phyloP scores from a whole-genome alignment of 2,329 filamentous ascomycete species.

The Pleurostoma richardsiae region DNA sequence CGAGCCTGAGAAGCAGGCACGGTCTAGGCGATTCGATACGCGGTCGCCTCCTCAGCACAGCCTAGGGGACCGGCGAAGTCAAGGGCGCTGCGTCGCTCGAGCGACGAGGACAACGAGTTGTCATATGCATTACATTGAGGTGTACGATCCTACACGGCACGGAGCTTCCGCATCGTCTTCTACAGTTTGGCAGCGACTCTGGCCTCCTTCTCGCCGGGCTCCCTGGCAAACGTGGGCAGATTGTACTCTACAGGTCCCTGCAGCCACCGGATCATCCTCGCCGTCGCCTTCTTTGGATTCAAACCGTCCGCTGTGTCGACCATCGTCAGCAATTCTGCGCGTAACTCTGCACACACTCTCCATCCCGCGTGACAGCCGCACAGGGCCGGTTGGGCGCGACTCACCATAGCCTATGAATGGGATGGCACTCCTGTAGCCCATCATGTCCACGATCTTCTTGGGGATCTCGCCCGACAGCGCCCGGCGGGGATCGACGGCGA shows the following conservation, averaged over 20 bases:
- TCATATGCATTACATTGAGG: no score
- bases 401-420: slow-evolving; percentile 5
- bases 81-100: no score
- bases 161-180: background rate
- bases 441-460: slow-evolving; percentile 9
- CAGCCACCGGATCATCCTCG: background rate
- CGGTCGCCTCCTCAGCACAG: no score
- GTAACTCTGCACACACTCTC: no score
- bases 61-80: no score
- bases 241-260: background rate
- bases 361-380: no score
- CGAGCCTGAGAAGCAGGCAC: no score
- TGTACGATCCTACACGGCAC: no score
- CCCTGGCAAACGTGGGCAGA: background rate
- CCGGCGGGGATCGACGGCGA: slow-evolving; percentile 20
- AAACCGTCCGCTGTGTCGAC: background rate
- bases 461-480: slow-evolving; percentile 4
- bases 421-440: slow-evolving; percentile 7
- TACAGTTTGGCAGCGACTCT: background rate
- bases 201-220: background rate
- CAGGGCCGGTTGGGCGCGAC: background rate
- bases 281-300: background rate
- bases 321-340: background rate
- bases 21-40: no score
- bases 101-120: no score